phyloP scores from a whole-genome alignment of 371 early-diverging fungal genomes.

The Mortierella sp. region DNA sequence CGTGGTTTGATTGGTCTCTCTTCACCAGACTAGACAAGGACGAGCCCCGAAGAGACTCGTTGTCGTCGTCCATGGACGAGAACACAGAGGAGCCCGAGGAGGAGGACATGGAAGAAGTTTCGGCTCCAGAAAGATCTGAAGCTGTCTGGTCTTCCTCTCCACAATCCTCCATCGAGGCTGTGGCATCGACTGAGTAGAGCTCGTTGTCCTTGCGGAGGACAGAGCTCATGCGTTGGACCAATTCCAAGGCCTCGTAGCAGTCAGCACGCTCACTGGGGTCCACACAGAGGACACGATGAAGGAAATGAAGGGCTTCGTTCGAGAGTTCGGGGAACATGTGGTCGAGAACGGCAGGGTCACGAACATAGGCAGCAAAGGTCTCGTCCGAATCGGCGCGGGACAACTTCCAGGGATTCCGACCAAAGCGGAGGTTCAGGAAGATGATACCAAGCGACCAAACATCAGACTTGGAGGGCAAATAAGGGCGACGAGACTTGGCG shows the following conservation, averaged over 20 bases:
- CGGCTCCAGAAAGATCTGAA: too few relatives aligned
- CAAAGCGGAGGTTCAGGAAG: slow-evolving; percentile 74
- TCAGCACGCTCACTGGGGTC: slow-evolving; percentile 8
- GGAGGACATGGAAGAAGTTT: too few relatives aligned
- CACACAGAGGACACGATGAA: slow-evolving; percentile 8
- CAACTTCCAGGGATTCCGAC: slow-evolving; percentile 80
- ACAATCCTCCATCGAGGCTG: slow-evolving; percentile 7
- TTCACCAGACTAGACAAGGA: too few relatives aligned
- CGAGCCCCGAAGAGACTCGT: too few relatives aligned
- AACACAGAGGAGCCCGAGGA: too few relatives aligned
- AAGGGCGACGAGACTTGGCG: slow-evolving; percentile 54
- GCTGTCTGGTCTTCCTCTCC: neutral
- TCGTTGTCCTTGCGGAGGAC: neutral
- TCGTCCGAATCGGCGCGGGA: slow-evolving; percentile 73
- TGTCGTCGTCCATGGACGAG: too few relatives aligned
- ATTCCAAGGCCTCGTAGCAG: slow-evolving; percentile 6
- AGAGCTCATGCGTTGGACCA: neutral
- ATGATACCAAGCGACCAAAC: slow-evolving; percentile 86
- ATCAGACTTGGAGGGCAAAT: slow-evolving; percentile 72
- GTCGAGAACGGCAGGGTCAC: slow-evolving; percentile 55
- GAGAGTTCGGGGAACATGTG: slow-evolving; percentile 54
- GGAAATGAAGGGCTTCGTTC: neutral
- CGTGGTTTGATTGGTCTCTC: too few relatives aligned
- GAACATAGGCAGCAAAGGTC: slow-evolving; percentile 68
- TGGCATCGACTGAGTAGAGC: neutral